Base-by-base conservation (phyloP, 192 early-diverging fungal genomes). In the Entophlyctis helioformis region DNA sequence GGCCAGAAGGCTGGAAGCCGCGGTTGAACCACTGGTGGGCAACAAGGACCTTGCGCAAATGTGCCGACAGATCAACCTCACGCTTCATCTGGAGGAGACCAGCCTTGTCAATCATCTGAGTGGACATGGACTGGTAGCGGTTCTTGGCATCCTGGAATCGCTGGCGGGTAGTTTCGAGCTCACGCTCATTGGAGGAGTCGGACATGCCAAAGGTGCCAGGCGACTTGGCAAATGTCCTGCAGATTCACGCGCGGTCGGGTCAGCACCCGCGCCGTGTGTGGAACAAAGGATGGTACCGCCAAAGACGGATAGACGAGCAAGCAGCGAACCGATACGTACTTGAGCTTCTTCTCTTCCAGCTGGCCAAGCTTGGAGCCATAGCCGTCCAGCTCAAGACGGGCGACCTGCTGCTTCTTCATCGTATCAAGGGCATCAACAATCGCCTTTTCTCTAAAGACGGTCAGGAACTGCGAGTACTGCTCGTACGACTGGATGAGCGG, bases 101-200 rank as follows among this genome's bases (percentile, higher is more conserved):
- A 2, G 70, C 64, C 37, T 72, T 72, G 56, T 72, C 70, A 54
- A 72, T 72, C 13, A 72, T 49, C 51, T 59, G 59, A 2, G 70
- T 72, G 29, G 50, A 54, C 20, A 64, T 41, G 29, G 42, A 43
- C 29, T 72, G 70, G 51, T 72, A 72, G 36, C 54, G 48, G 13
- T 34, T 51, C 38, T 66, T 67, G 15, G 64, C 55, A 8, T 36
- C 42, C 39, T 64, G 49, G 53, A 72, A 72, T 23, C 59, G 62
- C 8, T 32, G 26, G 13, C 66, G 47, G 1, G 62, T 60, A 40
- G 60, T 60, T 25, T 59, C 59, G 18, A 67, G 54, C 35, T 72
- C 70, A 31, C 60, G 59, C 35, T 72, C 70, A 16, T 50, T n/a
- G n/a, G n/a, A n/a, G n/a, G n/a, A n/a, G n/a, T n/a, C n/a, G n/a